Evolutionary conservation across 176 grass and related monocot genomes (phyloP), one percentile per base, ranked within the genome.

Genomic region (Stipa capillata): DNA sequence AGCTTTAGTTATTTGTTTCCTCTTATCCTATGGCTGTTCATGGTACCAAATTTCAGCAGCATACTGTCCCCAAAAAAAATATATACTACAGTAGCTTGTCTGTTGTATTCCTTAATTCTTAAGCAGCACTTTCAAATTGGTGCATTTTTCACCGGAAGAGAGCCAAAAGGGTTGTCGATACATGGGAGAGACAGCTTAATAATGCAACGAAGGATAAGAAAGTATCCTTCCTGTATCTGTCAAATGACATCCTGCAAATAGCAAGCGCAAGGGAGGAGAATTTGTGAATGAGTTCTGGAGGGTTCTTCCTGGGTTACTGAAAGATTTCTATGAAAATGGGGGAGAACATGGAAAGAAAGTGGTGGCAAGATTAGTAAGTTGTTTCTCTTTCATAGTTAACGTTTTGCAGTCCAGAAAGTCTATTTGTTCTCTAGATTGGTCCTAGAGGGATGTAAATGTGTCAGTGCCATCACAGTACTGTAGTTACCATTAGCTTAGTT

Each of bases 201-300:
- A 83, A 49, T 78, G 89, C 96, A 77, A 69, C 45, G 36, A 93
- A 80, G 27, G 90, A 95, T 35, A 89, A 93, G 74, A 95, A 94
- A 85, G 77, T 95, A 27, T 78, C 86, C 17, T 89, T 93, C 36
- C 81, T 99, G 18, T 99, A 95, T 82, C 88, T 99, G 63, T 87
- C 96, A 44, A 99, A 99, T 87, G 96, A 99, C 55, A 99, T 99
- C 57, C 75, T 99, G 79, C 96, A 99, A 85, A 99, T 43, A 99
- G 96, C 73, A 99, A 89, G 74, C 96, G 96, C 70, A 94, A 93
- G 85, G 90, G 96, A 71, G 78, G 88, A 33, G 96, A 99, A 55
- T 99, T 89, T 62, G 90, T 99, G n/a, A 91, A 95, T 85, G 96
- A 99, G 76, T 99, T 99, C 84, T 99, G 96, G 96, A 99, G 90